Percentiles rank a stretch among this genome's conserved stretches.
Conservation (phyloP, 176 grass and related monocot species). For the Phoenix roebelenii region DNA sequence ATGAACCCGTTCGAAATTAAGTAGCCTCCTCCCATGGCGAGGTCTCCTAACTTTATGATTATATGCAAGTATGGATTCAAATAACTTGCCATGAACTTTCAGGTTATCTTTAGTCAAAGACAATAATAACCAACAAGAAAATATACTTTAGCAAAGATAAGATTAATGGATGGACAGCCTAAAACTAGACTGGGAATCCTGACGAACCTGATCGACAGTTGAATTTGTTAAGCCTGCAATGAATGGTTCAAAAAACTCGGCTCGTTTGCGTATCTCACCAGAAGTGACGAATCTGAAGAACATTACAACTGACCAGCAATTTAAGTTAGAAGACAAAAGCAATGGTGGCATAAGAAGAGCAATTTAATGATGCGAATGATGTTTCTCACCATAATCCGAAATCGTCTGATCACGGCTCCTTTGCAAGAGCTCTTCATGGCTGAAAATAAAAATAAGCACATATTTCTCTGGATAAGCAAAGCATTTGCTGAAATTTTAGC, state of each 20-base stretch:
- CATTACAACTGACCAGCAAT: conserved; percentile 65
- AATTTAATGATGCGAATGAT: conserved; percentile 10
- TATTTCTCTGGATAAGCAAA: conserved; percentile 8
- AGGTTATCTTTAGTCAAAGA: too few species aligned
- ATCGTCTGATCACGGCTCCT: conserved; percentile 49
- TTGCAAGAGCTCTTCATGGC: conserved; percentile 72
- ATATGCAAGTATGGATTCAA: too few species aligned
- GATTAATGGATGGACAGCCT: too few species aligned
- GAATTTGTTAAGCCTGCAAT: conserved; percentile 61
- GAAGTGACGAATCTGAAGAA: conserved; percentile 97
- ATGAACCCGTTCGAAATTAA: too few species aligned
- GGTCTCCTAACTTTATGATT: too few species aligned
- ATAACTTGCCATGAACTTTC: too few species aligned
- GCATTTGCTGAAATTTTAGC: too few species aligned
- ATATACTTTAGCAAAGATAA: too few species aligned
- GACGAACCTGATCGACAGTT: conserved; percentile 57
- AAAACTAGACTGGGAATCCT: neutral
- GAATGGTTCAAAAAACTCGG: conserved; percentile 91
- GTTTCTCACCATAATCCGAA: conserved; percentile 85
- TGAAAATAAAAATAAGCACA: conserved; percentile 46
- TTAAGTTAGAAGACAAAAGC: conserved; percentile 11
- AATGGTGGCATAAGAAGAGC: conserved; percentile 11
- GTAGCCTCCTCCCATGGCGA: too few species aligned
- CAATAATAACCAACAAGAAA: too few species aligned
- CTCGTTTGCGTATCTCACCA: conserved; percentile 73